Evolutionary conservation across 2,329 filamentous ascomycete species (phyloP).

Genomic region (Trichoderma guizhouense): DNA sequence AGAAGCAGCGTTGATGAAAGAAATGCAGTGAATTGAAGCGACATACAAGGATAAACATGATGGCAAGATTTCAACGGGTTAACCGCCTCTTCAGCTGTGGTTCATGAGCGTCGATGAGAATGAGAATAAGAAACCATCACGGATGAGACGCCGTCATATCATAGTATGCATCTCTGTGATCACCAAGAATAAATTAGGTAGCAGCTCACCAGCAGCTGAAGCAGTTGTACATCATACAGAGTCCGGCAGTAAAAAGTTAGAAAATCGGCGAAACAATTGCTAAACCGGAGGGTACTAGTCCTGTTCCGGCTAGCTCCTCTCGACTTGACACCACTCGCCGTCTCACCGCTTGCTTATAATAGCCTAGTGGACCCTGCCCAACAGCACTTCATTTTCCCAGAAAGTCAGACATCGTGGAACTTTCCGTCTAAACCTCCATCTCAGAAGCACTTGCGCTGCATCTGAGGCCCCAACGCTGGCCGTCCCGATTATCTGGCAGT

Average conservation of each 20-base stretch:
- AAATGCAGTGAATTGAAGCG: neutral
- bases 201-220: neutral
- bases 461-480: neutral
- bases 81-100: neutral
- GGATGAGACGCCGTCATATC: neutral
- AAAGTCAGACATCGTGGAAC: slow-evolving; percentile 12
- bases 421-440: neutral
- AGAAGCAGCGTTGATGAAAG: neutral
- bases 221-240: neutral
- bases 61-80: neutral
- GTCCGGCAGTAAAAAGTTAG: neutral
- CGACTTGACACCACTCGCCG: no score
- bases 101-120: neutral
- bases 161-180: neutral
- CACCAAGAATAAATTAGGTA: neutral
- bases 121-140: neutral
- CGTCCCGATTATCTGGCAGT: neutral
- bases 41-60: slow-evolving; percentile 20
- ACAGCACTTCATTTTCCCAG: slow-evolving; percentile 1
- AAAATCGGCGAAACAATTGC: neutral
- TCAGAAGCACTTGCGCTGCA: neutral
- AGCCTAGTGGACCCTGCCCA: slow-evolving; percentile 1
- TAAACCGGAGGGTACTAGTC: neutral
- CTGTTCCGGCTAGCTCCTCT: neutral
- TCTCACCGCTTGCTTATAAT: slow-evolving; percentile 7